Percentiles rank a stretch among this genome's conserved stretches.
These are phyloP conservation scores for Ophiognomonia clavigignenti-juglandacearum DNA, from an alignment of 2,329 filamentous ascomycete genomes.

Conservation along the genomic window DNA sequence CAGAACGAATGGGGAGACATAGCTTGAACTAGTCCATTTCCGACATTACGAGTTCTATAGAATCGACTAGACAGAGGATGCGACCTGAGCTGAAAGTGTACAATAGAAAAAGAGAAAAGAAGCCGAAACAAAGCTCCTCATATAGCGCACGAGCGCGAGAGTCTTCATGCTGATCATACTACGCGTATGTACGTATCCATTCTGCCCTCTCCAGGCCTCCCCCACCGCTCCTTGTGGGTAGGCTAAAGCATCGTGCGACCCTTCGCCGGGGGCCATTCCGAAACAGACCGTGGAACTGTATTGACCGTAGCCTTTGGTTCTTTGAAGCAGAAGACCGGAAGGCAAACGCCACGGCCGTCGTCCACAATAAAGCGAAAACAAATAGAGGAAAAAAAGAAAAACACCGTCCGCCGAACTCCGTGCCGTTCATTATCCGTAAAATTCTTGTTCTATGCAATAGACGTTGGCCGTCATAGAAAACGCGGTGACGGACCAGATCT, in stretches of 20 bases:
- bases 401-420: slow-evolving; percentile 8
- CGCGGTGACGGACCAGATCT: slow-evolving; percentile 4
- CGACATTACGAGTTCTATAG: slow-evolving; percentile 13
- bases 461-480: not conserved
- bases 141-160: not conserved
- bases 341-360: not conserved
- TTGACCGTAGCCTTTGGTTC: not conserved
- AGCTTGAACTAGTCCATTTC: slow-evolving; percentile 2
- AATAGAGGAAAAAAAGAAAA: not conserved
- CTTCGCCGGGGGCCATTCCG: too few relatives aligned
- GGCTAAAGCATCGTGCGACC: too few relatives aligned
- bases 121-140: not conserved
- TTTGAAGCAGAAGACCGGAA: not conserved
- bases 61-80: slow-evolving; percentile 3
- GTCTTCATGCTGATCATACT: slow-evolving; percentile 2
- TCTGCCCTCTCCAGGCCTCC: too few relatives aligned
- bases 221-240: too few relatives aligned
- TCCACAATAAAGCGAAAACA: slow-evolving; percentile 1
- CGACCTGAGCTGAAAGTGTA: not conserved
- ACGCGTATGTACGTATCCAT: too few relatives aligned
- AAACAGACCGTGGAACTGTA: too few relatives aligned
- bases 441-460: slow-evolving; percentile 10
- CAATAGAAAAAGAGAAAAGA: not conserved
- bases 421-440: slow-evolving; percentile 15
- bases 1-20: too few relatives aligned